Conservation (phyloP, 2,329 filamentous ascomycete genomes). For the Tolypocladium ophioglossoides region DNA sequence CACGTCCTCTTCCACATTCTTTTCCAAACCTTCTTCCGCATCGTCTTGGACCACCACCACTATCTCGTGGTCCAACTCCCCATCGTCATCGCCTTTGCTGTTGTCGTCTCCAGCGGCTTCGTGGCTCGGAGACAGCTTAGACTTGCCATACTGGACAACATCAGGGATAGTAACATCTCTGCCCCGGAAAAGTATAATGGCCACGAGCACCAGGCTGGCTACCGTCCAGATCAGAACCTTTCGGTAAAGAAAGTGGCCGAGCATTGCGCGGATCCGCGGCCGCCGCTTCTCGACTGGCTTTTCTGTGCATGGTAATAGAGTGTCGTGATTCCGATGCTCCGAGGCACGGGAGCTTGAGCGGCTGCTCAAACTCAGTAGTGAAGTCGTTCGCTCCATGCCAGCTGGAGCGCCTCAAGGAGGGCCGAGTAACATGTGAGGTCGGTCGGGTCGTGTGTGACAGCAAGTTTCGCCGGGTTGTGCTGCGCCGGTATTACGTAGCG, state of each 20-base stretch:
- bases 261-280: constrained; percentile 31
- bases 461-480: no score
- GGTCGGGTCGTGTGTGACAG: not conserved
- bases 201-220: constrained; percentile 29
- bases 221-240: constrained; percentile 40
- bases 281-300: constrained; percentile 23
- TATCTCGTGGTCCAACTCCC: not conserved
- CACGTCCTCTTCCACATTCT: no score
- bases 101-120: not conserved
- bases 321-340: constrained; percentile 18
- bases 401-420: not conserved
- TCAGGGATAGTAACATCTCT: constrained; percentile 10
- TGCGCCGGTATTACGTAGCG: no score
- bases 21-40: not conserved
- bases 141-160: constrained; percentile 1
- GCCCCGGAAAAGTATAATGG: constrained; percentile 27
- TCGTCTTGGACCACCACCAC: not conserved
- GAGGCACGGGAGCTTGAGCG: constrained; percentile 21
- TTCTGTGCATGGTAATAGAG: constrained; percentile 21
- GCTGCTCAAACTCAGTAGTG: constrained; percentile 23
- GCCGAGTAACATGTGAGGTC: not conserved
- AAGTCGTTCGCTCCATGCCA: constrained; percentile 16
- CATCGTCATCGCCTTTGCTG: not conserved
- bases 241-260: constrained; percentile 42
- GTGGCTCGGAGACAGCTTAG: not conserved